Conservation (phyloP, 495 filamentous ascomycete genomes). For the Haplographium delicatum region DNA sequence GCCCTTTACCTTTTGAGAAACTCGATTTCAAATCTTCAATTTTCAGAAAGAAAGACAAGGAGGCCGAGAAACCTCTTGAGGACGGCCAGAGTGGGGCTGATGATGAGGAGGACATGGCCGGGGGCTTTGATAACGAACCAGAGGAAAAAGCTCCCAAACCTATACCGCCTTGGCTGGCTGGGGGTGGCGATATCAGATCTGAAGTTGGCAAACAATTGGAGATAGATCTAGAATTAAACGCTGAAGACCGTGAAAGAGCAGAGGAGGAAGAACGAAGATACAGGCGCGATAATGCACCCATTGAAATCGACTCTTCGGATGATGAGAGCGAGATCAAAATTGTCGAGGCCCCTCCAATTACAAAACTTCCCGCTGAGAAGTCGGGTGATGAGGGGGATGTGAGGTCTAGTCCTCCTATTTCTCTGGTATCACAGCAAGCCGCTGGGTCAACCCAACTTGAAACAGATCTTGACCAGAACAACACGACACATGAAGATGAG, state of each 20-base stretch:
- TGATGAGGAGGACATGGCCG: conserved; percentile 55
- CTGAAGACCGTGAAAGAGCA: conserved; percentile 46
- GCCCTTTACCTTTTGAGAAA: conserved; percentile 85
- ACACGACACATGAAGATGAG: conserved; percentile 27
- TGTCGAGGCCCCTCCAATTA: conserved; percentile 33
- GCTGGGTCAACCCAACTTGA: conserved; percentile 1
- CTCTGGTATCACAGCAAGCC: conserved; percentile 18
- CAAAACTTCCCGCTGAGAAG: conserved; percentile 2
- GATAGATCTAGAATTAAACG: conserved; percentile 40
- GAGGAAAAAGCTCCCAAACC: conserved; percentile 51
- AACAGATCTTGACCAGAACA: background rate
- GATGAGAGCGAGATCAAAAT: conserved; percentile 53
- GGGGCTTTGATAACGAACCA: conserved; percentile 57
- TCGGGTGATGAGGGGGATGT: conserved; percentile 17
- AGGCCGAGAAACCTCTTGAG: conserved; percentile 21
- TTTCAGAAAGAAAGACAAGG: conserved; percentile 39
- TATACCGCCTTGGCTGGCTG: conserved; percentile 83
- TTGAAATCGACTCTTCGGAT: conserved; percentile 30
- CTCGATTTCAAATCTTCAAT: conserved; percentile 62
- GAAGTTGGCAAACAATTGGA: conserved; percentile 41
- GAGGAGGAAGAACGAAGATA: conserved; percentile 39
- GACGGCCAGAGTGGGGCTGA: conserved; percentile 25
- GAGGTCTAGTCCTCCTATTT: conserved; percentile 36
- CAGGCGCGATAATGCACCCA: conserved; percentile 18
- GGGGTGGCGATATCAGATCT: conserved; percentile 46